Conservation (phyloP, 768 basidiomycete genomes). For the Pleurotus citrinopileatus region DNA sequence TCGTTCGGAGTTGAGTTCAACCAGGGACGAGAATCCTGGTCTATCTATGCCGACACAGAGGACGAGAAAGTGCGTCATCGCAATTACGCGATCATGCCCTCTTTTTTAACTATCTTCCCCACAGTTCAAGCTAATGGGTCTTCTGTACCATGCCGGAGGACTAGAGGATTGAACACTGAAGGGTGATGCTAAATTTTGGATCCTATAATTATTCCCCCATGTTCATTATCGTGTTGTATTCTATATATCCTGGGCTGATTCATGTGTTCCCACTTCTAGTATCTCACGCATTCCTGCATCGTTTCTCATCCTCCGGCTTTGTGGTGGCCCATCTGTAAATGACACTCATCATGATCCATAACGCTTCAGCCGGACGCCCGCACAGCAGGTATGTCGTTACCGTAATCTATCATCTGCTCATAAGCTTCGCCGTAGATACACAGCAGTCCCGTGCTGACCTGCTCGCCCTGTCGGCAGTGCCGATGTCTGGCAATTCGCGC, state of each 20-base stretch:
- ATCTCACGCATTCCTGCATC: background rate
- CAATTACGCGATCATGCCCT: background rate
- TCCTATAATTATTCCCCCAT: too few relatives aligned
- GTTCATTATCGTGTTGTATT: background rate
- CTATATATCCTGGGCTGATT: background rate
- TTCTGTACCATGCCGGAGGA: conserved; percentile 30
- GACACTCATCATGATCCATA: too few relatives aligned
- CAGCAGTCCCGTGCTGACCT: too few relatives aligned
- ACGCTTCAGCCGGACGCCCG: too few relatives aligned
- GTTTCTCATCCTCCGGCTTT: background rate
- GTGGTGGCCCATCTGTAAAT: background rate
- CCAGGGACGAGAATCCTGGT: conserved; percentile 46
- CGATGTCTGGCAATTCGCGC: too few relatives aligned
- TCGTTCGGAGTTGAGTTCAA: conserved; percentile 67
- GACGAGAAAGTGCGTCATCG: conserved; percentile 51
- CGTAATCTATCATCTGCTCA: too few relatives aligned
- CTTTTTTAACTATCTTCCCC: background rate
- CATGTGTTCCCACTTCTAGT: background rate
- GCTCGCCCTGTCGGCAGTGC: too few relatives aligned
- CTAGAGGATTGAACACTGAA: conserved; percentile 1
- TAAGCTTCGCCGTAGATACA: too few relatives aligned
- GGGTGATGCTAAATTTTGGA: background rate
- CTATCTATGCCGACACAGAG: conserved; percentile 59
- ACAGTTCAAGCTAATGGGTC: conserved; percentile 45
- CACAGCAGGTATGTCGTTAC: background rate